Conservation (phyloP, 164 flowering plant genomes). For the Vitis vinifera region DNA sequence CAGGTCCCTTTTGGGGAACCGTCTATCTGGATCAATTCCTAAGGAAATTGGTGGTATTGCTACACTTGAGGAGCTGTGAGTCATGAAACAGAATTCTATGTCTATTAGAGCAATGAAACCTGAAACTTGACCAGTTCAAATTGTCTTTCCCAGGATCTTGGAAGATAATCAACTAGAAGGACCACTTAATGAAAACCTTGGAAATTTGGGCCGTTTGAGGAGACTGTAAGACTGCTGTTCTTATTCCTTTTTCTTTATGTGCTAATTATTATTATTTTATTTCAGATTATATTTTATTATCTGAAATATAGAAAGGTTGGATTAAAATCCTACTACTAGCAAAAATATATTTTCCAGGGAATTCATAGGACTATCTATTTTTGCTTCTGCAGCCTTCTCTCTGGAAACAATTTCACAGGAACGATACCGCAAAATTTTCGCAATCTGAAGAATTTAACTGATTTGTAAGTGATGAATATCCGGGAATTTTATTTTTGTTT, state of each 20-base stretch:
- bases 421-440: conserved; percentile 47
- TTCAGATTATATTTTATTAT: too few relatives aligned
- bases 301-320: too few relatives aligned
- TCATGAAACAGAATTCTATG: conserved; percentile 3
- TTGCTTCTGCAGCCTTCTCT: conserved; percentile 41
- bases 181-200: conserved; percentile 43
- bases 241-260: background rate
- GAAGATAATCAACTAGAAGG: conserved; percentile 59
- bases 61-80: conserved; percentile 59
- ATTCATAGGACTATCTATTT: background rate
- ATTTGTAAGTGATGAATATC: conserved; percentile 47
- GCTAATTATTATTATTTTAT: too few relatives aligned
- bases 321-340: too few relatives aligned
- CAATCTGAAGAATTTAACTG: conserved; percentile 46
- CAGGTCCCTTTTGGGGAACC: conserved; percentile 73
- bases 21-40: conserved; percentile 62
- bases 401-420: conserved; percentile 63
- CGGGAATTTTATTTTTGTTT: background rate
- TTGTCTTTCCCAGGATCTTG: conserved; percentile 37
- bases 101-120: background rate
- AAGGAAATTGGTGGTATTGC: conserved; percentile 45
- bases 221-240: conserved; percentile 46
- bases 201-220: conserved; percentile 43
- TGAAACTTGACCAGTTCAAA: background rate
- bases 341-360: too few relatives aligned